Conservation (phyloP, 1,284 basidiomycete species). For the Trichosporon ovoides region DNA sequence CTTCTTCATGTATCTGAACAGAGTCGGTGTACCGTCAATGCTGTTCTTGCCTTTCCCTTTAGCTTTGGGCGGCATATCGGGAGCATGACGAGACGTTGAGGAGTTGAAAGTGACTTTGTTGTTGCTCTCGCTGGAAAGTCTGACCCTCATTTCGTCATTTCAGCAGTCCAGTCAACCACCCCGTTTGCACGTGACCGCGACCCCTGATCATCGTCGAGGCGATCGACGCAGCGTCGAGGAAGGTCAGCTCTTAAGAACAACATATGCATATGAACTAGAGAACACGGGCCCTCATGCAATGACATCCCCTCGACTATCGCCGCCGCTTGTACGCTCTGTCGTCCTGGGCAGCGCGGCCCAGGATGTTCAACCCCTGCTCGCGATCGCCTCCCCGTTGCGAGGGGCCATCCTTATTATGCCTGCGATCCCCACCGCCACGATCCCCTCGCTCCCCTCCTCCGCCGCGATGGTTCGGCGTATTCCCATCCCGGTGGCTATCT, state of each 20-base stretch:
- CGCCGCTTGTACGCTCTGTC: neutral
- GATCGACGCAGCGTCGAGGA: no score
- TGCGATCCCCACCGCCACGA: conserved; percentile 1
- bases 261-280: conserved; percentile 5
- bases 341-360: neutral
- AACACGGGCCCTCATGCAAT: neutral
- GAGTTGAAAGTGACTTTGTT: neutral
- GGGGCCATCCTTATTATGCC: neutral
- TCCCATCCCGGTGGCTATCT: neutral
- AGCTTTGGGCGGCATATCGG: neutral
- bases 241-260: neutral
- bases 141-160: conserved; percentile 1
- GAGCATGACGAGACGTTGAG: neutral
- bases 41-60: neutral
- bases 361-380: neutral
- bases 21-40: neutral
- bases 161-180: neutral
- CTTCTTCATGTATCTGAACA: neutral
- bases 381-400: neutral
- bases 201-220: no score
- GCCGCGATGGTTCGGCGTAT: neutral
- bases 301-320: neutral
- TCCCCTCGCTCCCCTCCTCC: neutral
- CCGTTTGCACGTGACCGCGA: neutral
- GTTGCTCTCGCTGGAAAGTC: neutral